Conservation (phyloP, 2,329 filamentous ascomycete species). For the Sporothrix sp. region DNA sequence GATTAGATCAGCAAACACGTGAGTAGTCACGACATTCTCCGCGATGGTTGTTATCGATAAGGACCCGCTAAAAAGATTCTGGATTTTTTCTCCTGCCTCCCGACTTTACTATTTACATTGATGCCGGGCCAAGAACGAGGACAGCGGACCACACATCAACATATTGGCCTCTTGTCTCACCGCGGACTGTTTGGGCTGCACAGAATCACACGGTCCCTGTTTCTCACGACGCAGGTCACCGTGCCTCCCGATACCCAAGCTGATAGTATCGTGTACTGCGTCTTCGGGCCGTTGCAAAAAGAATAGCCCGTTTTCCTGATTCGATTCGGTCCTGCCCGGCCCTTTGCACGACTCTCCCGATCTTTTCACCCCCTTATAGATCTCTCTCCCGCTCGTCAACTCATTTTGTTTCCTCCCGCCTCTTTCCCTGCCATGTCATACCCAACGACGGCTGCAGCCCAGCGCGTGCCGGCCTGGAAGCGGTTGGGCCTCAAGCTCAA, state of each 20-base stretch:
- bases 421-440: slow-evolving; percentile 29
- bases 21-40: no score
- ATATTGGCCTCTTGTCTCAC: no score
- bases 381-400: not conserved
- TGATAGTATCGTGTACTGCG: no score
- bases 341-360: no score
- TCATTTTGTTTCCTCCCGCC: not conserved
- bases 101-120: slow-evolving; percentile 7
- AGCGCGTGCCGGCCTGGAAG: slow-evolving; percentile 49
- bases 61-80: slow-evolving; percentile 9
- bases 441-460: slow-evolving; percentile 33
- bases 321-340: no score
- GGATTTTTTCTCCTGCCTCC: slow-evolving; percentile 11
- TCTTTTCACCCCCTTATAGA: not conserved
- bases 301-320: no score
- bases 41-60: slow-evolving; percentile 15
- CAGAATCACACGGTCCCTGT: no score
- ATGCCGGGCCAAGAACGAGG: not conserved
- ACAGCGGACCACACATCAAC: not conserved
- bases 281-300: no score
- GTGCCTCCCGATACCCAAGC: no score
- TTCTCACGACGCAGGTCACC: no score
- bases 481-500: slow-evolving; percentile 55
- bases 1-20: not conserved
- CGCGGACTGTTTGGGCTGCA: no score